Base-by-base conservation (phyloP, 345 rosid species). In the Lepidium sativum region DNA sequence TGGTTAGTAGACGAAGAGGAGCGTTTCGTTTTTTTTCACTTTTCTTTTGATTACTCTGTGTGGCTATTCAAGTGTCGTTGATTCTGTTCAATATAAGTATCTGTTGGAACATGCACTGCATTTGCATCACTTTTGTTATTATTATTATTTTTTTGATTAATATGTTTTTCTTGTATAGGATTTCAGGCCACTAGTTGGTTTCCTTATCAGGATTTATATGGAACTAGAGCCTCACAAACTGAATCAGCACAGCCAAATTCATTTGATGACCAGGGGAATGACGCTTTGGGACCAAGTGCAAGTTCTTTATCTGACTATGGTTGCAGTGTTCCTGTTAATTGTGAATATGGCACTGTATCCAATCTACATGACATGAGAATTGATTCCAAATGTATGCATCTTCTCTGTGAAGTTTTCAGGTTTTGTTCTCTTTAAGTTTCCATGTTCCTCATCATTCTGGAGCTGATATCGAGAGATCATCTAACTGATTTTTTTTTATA, bases 361-460 rank as follows among this genome's bases (percentile, higher is more conserved):
- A 54, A 69, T 60, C 39, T 48, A n/a, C 18, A 21, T 60, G 56
- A 44, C 18, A 69, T 20, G 57, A 60, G 15, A 10, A 29, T 49
- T 38, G 67, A 75, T 27, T 74, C 73, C 64, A 58, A 54, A 73
- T 60, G 85, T 79, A 79, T 65, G 59, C 13, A 38, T 51, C 59
- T 65, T 51, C 50, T 52, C 50, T 65, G 32, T 38, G 43, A 63
- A 50, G 47, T 23, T 50, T 16, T 61, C 33, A 31, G 25, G 38
- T 60, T 60, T 8, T 47, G 9, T 13, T 39, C 21, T n/a, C 1
- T 15, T 25, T 1, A 25, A 15, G 39, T 56, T 39, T 54, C 6
- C 11, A 29, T 16, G 41, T 50, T 39, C 7, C 14, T 25, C 47
- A 27, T 27, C 40, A 38, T 39, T 27, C 3, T 64, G 50, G 9